Conservation (phyloP, 805 yeast species). For the Limtongozyma cylindracea region DNA sequence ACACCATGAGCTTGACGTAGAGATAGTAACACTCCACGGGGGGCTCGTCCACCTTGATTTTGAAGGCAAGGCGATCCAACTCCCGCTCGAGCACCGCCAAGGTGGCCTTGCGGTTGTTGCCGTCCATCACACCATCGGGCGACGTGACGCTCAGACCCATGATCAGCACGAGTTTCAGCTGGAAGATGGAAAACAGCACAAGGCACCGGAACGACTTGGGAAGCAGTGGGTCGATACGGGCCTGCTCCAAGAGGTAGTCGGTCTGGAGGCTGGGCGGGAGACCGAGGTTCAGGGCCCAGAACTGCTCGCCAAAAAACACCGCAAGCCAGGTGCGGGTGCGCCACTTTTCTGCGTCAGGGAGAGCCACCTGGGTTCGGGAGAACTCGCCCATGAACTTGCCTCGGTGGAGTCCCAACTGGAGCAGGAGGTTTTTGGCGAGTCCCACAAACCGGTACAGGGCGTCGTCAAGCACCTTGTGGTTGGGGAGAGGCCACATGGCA, state of each 20-base stretch:
- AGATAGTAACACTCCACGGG: conserved; percentile 56
- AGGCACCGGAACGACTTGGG: conserved; percentile 53
- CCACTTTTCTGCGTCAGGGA: conserved; percentile 87
- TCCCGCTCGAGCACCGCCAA: conserved; percentile 59
- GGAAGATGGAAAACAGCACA: conserved; percentile 55
- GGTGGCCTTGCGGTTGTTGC: conserved; percentile 59
- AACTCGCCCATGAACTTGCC: conserved; percentile 71
- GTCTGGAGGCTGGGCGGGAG: conserved; percentile 70
- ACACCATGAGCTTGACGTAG: conserved; percentile 57
- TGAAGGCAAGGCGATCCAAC: conserved; percentile 42
- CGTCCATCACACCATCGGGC: conserved; percentile 77
- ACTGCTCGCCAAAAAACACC: conserved; percentile 68
- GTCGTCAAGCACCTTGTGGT: conserved; percentile 78
- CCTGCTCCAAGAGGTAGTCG: conserved; percentile 61
- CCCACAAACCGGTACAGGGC: conserved; percentile 78
- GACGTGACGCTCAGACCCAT: conserved; percentile 73
- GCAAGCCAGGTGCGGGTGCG: conserved; percentile 85
- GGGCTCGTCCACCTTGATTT: conserved; percentile 36
- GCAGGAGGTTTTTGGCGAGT: conserved; percentile 59
- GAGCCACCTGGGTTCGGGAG: conserved; percentile 65
- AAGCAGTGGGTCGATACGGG: conserved; percentile 35
- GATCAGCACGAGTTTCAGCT: conserved; percentile 56
- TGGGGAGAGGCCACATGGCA: conserved; percentile 82
- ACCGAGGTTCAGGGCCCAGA: conserved; percentile 75
- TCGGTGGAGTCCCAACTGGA: conserved; percentile 74